These are phyloP conservation scores for Dichotomopilus funicola DNA, from an alignment of 2,329 filamentous ascomycete species.

Conservation along the genomic window DNA sequence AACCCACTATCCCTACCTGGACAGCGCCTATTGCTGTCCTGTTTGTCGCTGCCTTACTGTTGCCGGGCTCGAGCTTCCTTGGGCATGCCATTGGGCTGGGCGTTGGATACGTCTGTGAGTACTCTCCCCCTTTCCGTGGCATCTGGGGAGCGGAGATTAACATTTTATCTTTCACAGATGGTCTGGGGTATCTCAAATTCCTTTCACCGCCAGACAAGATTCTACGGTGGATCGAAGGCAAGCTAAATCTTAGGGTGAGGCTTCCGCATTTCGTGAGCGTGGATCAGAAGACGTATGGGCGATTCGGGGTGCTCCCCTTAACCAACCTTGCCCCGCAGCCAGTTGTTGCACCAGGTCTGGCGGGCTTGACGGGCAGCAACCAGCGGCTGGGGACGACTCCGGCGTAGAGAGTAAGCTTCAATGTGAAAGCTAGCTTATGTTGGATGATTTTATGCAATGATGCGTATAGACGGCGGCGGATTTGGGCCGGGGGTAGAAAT, in stretches of 20 bases:
- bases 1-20: slow-evolving; percentile 77
- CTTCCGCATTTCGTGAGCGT: slow-evolving; percentile 90
- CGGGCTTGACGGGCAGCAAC: slow-evolving; percentile 56
- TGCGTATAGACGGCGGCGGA: slow-evolving; percentile 7
- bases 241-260: slow-evolving; percentile 75
- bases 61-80: slow-evolving; percentile 75
- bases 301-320: slow-evolving; percentile 80
- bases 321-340: slow-evolving; percentile 32
- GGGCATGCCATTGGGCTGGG: slow-evolving; percentile 80
- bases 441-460: slow-evolving; percentile 2
- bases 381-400: slow-evolving; percentile 58
- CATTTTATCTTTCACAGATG: slow-evolving; percentile 48
- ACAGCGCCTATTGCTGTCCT: slow-evolving; percentile 74
- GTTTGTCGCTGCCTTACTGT: slow-evolving; percentile 65
- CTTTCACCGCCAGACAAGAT: slow-evolving; percentile 84
- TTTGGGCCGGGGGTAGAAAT: neutral
- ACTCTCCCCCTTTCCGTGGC: neutral
- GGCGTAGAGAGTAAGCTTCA: neutral
- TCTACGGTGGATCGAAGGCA: slow-evolving; percentile 80
- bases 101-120: slow-evolving; percentile 78
- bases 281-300: slow-evolving; percentile 91
- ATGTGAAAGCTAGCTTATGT: too few relatives aligned
- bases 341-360: slow-evolving; percentile 51
- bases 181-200: slow-evolving; percentile 81
- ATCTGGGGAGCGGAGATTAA: neutral